phyloP scores from a whole-genome alignment of 2,329 filamentous ascomycete genomes.

The Colletotrichum sublineola region DNA sequence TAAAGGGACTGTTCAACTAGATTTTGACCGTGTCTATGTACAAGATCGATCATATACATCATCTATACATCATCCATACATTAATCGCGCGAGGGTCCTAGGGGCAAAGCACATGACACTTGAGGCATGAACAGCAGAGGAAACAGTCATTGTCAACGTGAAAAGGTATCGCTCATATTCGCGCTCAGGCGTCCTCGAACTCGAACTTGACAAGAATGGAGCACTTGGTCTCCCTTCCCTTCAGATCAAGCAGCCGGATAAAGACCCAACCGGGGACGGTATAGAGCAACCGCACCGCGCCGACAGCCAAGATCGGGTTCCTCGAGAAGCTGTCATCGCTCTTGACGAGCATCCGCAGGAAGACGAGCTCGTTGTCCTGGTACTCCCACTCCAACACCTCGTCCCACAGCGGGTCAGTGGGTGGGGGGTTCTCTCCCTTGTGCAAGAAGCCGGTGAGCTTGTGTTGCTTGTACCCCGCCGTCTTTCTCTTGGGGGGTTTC shows the following conservation, averaged over 20 bases:
- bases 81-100: not conserved
- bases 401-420: conserved; percentile 75
- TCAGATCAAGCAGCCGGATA: conserved; percentile 74
- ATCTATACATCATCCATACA: not conserved
- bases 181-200: conserved; percentile 55
- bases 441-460: conserved; percentile 68
- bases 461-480: conserved; percentile 70
- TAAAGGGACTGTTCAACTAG: not conserved
- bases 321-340: conserved; percentile 72
- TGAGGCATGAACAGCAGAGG: not conserved
- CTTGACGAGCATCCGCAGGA: conserved; percentile 75
- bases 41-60: not conserved
- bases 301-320: conserved; percentile 73
- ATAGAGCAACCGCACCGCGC: conserved; percentile 72
- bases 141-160: not conserved
- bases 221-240: conserved; percentile 73
- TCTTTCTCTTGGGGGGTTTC: conserved; percentile 72
- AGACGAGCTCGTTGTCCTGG: conserved; percentile 75
- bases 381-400: conserved; percentile 77
- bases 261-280: conserved; percentile 71
- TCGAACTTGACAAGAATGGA: conserved; percentile 73
- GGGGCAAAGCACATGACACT: not conserved
- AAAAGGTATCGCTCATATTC: not conserved
- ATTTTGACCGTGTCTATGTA: not conserved
- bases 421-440: conserved; percentile 68